Evolutionary conservation across 2,329 filamentous ascomycete species (phyloP).

Genomic region (Allantophomopsis lycopodina): DNA sequence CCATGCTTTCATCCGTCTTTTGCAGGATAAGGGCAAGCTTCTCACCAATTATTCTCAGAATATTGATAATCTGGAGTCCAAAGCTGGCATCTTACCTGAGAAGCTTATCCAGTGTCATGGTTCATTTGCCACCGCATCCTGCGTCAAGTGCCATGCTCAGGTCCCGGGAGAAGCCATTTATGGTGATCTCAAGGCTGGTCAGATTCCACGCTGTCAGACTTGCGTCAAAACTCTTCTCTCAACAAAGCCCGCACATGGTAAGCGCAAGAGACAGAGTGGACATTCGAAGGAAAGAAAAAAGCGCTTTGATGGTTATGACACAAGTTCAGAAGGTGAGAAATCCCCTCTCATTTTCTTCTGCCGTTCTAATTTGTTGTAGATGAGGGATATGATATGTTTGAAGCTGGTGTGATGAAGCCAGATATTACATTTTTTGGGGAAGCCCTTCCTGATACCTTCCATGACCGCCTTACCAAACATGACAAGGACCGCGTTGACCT

Average conservation of each 20-base stretch:
- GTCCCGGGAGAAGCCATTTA: slow-evolving; percentile 69
- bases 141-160: slow-evolving; percentile 65
- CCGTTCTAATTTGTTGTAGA: slow-evolving; percentile 16
- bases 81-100: slow-evolving; percentile 66
- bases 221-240: slow-evolving; percentile 46
- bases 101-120: slow-evolving; percentile 95
- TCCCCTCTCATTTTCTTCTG: too few species aligned
- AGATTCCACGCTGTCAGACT: slow-evolving; percentile 62
- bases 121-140: slow-evolving; percentile 85
- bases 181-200: slow-evolving; percentile 60
- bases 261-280: slow-evolving; percentile 39
- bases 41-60: slow-evolving; percentile 98
- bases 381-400: slow-evolving; percentile 48
- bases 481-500: slow-evolving; percentile 75
- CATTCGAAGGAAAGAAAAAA: slow-evolving; percentile 26
- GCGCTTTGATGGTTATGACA: slow-evolving; percentile 8
- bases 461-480: slow-evolving; percentile 62
- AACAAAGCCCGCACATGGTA: slow-evolving; percentile 32
- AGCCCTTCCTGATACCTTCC: slow-evolving; percentile 72
- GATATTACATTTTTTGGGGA: slow-evolving; percentile 99
- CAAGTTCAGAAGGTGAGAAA: slow-evolving; percentile 22
- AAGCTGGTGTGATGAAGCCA: slow-evolving; percentile 79
- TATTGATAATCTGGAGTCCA: slow-evolving; percentile 88
- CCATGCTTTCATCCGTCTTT: slow-evolving; percentile 81
- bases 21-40: slow-evolving; percentile 79